Conservation (phyloP, 768 basidiomycete species). For the Podaxis sp. region DNA sequence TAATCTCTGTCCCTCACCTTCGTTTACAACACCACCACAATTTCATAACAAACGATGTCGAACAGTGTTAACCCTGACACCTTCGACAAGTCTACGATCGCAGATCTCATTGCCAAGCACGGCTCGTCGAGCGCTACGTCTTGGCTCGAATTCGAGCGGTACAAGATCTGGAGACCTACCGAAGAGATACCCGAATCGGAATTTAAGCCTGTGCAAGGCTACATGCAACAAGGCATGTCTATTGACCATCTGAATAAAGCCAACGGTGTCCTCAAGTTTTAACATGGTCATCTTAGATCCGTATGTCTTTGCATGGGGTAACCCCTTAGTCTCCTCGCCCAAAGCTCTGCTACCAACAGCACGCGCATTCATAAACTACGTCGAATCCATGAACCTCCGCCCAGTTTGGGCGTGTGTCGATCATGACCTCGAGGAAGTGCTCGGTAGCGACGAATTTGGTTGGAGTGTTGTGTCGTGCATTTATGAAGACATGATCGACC, state of each 20-base stretch:
- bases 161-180: conserved; percentile 40
- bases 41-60: neutral
- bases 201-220: conserved; percentile 53
- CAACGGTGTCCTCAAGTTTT: neutral
- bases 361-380: conserved; percentile 41
- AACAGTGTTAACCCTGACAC: neutral
- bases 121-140: conserved; percentile 67
- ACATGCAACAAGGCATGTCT: conserved; percentile 36
- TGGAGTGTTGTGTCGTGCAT: conserved; percentile 64
- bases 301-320: conserved; percentile 61
- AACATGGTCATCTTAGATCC: conserved; percentile 20
- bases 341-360: conserved; percentile 30
- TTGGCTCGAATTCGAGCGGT: conserved; percentile 62
- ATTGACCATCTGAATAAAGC: neutral
- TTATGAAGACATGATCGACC: conserved; percentile 19
- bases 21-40: neutral
- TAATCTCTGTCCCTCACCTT: no score
- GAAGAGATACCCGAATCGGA: conserved; percentile 31
- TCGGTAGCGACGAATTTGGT: conserved; percentile 37
- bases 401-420: conserved; percentile 62
- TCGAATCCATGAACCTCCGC: conserved; percentile 38
- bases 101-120: conserved; percentile 56
- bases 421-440: conserved; percentile 42
- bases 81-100: conserved; percentile 29
- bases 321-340: conserved; percentile 47